Conservation (phyloP, 2,329 filamentous ascomycete species). For the Calonectria henricotiae region DNA sequence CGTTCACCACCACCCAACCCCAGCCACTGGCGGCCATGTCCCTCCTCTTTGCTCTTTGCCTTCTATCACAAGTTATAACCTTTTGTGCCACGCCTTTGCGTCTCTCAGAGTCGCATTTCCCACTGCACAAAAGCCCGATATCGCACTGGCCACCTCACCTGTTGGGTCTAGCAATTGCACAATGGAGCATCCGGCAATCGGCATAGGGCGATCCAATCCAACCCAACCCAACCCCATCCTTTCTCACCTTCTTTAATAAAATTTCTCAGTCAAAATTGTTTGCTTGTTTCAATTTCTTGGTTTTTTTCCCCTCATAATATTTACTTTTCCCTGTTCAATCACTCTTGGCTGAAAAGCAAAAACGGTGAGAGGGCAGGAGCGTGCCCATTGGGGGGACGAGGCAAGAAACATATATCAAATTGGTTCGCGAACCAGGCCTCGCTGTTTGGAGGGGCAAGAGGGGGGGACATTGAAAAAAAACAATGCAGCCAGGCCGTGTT, state of each 20-base stretch:
- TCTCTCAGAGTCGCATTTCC: constrained; percentile 9
- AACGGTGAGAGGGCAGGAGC: background rate
- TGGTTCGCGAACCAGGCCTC: constrained; percentile 18
- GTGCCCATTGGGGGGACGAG: background rate
- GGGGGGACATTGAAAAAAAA: constrained; percentile 12
- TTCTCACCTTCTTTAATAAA: background rate
- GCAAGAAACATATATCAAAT: constrained; percentile 16
- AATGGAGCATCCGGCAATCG: constrained; percentile 17
- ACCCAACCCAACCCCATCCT: background rate
- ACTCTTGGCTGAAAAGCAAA: background rate
- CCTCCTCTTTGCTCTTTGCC: background rate
- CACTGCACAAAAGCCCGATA: constrained; percentile 14
- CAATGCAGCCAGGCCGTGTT: constrained; percentile 11
- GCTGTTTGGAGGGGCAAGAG: constrained; percentile 11
- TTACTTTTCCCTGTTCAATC: background rate
- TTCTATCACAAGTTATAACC: background rate
- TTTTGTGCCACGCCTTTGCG: constrained; percentile 11
- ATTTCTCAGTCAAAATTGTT: background rate
- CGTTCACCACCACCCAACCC: background rate
- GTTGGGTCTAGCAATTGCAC: background rate
- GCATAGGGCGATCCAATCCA: background rate
- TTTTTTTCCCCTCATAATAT: background rate
- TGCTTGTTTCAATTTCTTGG: background rate
- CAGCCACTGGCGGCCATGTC: background rate
- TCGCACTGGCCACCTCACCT: constrained; percentile 14